Percentiles rank a stretch among this genome's conserved stretches.
Conservation (phyloP, 2,329 filamentous ascomycete species). For the Sporothrix pseudoabietina region DNA sequence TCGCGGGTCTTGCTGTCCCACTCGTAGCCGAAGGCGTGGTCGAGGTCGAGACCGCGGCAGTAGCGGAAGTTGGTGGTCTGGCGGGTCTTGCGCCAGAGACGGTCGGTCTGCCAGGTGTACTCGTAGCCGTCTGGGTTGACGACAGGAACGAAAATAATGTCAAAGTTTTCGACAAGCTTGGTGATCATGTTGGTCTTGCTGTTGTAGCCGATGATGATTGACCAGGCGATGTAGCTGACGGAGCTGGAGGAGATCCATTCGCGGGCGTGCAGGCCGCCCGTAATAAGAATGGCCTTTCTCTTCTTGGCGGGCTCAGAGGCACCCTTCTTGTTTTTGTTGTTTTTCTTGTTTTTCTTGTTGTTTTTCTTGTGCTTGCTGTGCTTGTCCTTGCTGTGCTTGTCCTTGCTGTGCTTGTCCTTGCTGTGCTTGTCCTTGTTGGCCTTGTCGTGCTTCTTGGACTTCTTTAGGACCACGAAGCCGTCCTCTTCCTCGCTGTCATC, state of each 20-base stretch:
- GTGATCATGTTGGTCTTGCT: slow-evolving; percentile 72
- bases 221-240: slow-evolving; percentile 88
- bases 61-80: slow-evolving; percentile 80
- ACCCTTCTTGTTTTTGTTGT: slow-evolving; percentile 5
- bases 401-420: not conserved
- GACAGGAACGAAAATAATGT: slow-evolving; percentile 85
- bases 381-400: slow-evolving; percentile 5
- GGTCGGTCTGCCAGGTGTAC: slow-evolving; percentile 89
- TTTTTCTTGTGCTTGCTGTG: slow-evolving; percentile 2
- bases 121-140: slow-evolving; percentile 93
- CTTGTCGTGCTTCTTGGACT: slow-evolving; percentile 11
- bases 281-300: slow-evolving; percentile 52
- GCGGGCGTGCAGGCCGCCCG: slow-evolving; percentile 85
- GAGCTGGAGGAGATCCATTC: slow-evolving; percentile 97
- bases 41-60: slow-evolving; percentile 86
- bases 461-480: slow-evolving; percentile 6
- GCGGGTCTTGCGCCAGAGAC: slow-evolving; percentile 92
- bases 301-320: slow-evolving; percentile 14
- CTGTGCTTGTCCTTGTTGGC: not conserved
- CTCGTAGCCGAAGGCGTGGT: slow-evolving; percentile 80
- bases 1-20: slow-evolving; percentile 69
- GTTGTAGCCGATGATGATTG: slow-evolving; percentile 80
- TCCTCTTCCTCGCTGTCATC: slow-evolving; percentile 21
- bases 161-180: slow-evolving; percentile 77
- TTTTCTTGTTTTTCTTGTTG: not conserved